These are phyloP conservation scores for Taphrina deformans DNA, from an alignment of 1,139 yeast genomes.

Conservation along the genomic window DNA sequence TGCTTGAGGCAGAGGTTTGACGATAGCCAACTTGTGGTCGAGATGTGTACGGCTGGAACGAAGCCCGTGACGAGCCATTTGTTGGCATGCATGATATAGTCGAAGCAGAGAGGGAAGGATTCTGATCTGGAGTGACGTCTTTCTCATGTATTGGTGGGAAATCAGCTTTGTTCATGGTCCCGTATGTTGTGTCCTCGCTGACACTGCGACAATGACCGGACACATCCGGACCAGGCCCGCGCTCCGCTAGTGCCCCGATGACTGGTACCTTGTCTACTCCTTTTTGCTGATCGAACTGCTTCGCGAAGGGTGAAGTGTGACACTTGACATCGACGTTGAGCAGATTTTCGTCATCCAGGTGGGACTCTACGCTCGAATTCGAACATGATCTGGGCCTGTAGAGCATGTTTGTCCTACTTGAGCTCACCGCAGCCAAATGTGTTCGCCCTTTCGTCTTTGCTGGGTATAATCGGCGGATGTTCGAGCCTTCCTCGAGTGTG, in stretches of 20 bases:
- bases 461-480: slow-evolving; percentile 9
- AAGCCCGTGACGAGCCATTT: not conserved
- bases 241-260: not conserved
- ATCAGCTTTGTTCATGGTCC: not conserved
- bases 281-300: not conserved
- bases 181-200: slow-evolving; percentile 6
- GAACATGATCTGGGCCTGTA: not conserved
- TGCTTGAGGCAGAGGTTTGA: not conserved
- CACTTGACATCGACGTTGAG: not conserved
- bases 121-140: not conserved
- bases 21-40: not conserved
- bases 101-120: not conserved
- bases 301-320: not conserved
- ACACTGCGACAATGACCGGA: not conserved
- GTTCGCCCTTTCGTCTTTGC: slow-evolving; percentile 1
- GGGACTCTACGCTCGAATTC: not conserved
- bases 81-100: not conserved
- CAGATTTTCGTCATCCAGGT: not conserved
- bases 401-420: not conserved
- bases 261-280: not conserved
- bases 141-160: not conserved
- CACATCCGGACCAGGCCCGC: not conserved
- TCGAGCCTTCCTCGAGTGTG: not conserved
- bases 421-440: slow-evolving; percentile 7
- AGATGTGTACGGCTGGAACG: not conserved